Evolutionary conservation across 2,329 filamentous ascomycete species (phyloP).

Genomic region (Alternaria panax): DNA sequence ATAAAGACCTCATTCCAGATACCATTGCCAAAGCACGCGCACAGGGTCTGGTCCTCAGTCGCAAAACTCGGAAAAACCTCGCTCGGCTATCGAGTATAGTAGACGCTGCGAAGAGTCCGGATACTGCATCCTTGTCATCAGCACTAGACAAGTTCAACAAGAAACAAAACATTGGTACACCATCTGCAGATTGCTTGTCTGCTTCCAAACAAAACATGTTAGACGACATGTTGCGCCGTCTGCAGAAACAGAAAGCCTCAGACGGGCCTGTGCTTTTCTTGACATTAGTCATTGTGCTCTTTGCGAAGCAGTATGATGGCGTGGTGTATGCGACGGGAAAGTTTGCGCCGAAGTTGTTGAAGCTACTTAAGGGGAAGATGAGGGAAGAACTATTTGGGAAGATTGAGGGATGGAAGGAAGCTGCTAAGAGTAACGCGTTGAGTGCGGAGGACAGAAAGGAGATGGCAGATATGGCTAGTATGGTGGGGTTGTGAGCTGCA

Average conservation of each 20-base stretch:
- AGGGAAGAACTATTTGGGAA: constrained; percentile 34
- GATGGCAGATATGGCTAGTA: constrained; percentile 42
- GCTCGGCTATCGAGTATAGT: constrained; percentile 37
- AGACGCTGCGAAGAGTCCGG: constrained; percentile 18
- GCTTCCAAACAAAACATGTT: constrained; percentile 38
- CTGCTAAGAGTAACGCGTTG: constrained; percentile 43
- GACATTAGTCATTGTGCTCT: constrained; percentile 44
- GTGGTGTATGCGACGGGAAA: constrained; percentile 53
- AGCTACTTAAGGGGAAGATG: constrained; percentile 39
- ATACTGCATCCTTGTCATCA: constrained; percentile 14
- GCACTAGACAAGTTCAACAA: constrained; percentile 44
- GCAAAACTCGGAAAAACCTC: constrained; percentile 42
- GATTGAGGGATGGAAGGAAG: constrained; percentile 50
- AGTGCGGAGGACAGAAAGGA: constrained; percentile 40
- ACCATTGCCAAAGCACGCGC: constrained; percentile 39
- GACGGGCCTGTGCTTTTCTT: constrained; percentile 51
- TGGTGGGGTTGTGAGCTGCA: too few relatives aligned
- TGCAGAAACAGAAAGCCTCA: constrained; percentile 44
- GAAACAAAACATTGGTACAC: constrained; percentile 39
- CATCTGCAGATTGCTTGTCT: constrained; percentile 8
- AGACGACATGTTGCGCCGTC: constrained; percentile 42
- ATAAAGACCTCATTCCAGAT: constrained; percentile 46
- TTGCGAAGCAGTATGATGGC: constrained; percentile 39
- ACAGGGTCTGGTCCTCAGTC: constrained; percentile 41
- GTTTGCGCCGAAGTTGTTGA: constrained; percentile 51